These are phyloP conservation scores for Flaveria trinervia DNA, from an alignment of 129 eudicot species.

Conservation along the genomic window DNA sequence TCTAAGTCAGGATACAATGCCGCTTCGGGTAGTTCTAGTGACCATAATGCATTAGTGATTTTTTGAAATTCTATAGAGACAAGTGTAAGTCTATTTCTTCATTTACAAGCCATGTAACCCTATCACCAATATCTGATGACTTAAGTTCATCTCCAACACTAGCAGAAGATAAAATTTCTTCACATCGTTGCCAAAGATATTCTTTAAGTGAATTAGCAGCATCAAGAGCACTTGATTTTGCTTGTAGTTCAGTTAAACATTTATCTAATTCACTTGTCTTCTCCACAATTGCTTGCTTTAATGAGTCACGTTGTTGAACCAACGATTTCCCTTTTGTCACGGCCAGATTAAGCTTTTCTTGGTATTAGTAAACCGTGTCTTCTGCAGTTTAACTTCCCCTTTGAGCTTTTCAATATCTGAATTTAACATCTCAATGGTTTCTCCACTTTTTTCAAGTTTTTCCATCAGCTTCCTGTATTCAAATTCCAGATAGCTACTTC, in stretches of 20 bases:
- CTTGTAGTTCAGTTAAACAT: conserved; percentile 56
- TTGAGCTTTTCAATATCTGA: conserved; percentile 53
- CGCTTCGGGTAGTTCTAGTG: conserved; percentile 54
- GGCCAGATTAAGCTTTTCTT: conserved; percentile 89
- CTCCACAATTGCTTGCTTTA: conserved; percentile 70
- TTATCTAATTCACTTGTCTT: conserved; percentile 70
- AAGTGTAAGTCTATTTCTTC: no score
- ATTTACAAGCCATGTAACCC: no score
- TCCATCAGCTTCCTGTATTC: conserved; percentile 52
- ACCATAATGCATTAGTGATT: background rate
- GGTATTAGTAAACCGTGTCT: conserved; percentile 55
- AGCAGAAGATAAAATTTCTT: conserved; percentile 40
- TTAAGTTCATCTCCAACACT: no score
- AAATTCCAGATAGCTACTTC: conserved; percentile 50
- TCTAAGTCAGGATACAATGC: conserved; percentile 48
- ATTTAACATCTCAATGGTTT: conserved; percentile 43
- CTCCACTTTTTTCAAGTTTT: conserved; percentile 52
- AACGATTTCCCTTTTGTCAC: conserved; percentile 89
- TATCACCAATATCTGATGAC: no score
- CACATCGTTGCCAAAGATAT: conserved; percentile 59
- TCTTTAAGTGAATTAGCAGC: conserved; percentile 68
- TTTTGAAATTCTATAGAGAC: no score
- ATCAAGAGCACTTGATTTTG: conserved; percentile 62
- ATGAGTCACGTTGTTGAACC: conserved; percentile 85
- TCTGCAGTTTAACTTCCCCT: conserved; percentile 81